Conservation (phyloP, 2,329 filamentous ascomycete genomes). For the Colletotrichum destructivum region DNA sequence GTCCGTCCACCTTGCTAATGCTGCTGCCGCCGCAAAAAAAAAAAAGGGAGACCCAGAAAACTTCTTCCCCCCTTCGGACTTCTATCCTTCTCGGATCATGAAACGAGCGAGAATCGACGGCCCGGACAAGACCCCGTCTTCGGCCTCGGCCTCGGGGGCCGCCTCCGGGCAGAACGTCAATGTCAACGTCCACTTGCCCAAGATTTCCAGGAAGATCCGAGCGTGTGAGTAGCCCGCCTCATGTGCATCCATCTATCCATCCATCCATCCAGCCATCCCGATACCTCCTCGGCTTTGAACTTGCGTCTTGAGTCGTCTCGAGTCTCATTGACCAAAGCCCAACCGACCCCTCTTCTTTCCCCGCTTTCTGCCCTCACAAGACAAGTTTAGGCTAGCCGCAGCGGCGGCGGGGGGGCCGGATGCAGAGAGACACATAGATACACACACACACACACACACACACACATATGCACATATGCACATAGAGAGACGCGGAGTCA, state of each 20-base stretch:
- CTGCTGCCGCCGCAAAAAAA: too few relatives aligned
- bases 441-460: too few relatives aligned
- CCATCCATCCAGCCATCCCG: too few relatives aligned
- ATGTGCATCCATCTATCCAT: too few relatives aligned
- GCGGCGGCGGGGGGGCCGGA: too few relatives aligned
- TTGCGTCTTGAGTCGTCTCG: too few relatives aligned
- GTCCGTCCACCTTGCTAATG: too few relatives aligned
- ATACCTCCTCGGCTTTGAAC: background rate
- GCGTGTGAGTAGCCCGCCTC: constrained; percentile 47
- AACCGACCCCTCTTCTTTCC: background rate
- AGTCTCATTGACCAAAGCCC: too few relatives aligned
- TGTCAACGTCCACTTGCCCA: constrained; percentile 41
- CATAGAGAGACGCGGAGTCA: too few relatives aligned
- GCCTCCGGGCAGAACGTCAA: constrained; percentile 19
- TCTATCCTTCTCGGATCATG: constrained; percentile 34
- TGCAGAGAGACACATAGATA: too few relatives aligned
- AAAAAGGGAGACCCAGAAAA: constrained; percentile 28
- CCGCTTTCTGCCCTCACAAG: background rate
- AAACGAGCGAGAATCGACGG: constrained; percentile 40
- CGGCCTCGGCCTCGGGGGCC: constrained; percentile 20
- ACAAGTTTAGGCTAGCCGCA: background rate
- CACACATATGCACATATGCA: background rate
- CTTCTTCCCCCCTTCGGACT: constrained; percentile 21
- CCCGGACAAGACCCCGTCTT: constrained; percentile 41
- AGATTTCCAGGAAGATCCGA: constrained; percentile 52